Evolutionary conservation across 2,329 filamentous ascomycete species (phyloP).

Genomic region (Neoarthrinium moseri): DNA sequence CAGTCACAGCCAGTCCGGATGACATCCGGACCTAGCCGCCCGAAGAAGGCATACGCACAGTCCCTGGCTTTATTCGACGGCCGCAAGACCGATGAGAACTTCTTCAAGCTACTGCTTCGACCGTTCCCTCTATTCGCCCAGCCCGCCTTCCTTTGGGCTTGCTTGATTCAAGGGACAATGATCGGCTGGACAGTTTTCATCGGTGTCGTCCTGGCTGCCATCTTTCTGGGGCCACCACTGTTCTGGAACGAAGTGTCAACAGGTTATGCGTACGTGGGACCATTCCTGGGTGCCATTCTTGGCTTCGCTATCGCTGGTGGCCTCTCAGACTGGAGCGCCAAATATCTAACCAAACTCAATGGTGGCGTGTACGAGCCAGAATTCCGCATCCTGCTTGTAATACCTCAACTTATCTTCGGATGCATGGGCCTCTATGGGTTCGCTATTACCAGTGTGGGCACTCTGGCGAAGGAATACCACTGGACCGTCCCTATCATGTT

Average conservation of each 20-base stretch:
- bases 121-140: conserved; percentile 83
- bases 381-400: conserved; percentile 78
- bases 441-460: conserved; percentile 67
- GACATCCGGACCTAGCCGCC: too few species aligned
- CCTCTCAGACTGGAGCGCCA: conserved; percentile 71
- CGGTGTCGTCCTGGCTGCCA: conserved; percentile 75
- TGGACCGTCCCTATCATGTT: conserved; percentile 78
- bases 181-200: conserved; percentile 97
- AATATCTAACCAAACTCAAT: conserved; percentile 70
- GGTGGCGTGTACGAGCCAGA: conserved; percentile 86
- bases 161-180: conserved; percentile 80
- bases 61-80: conserved; percentile 74
- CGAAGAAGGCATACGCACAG: conserved; percentile 57
- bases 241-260: conserved; percentile 80
- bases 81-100: conserved; percentile 75
- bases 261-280: conserved; percentile 83
- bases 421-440: conserved; percentile 82
- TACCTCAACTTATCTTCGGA: conserved; percentile 78
- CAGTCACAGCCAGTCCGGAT: too few species aligned
- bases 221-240: conserved; percentile 77
- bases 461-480: conserved; percentile 54
- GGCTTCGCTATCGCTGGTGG: conserved; percentile 76
- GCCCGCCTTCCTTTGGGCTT: conserved; percentile 78
- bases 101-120: conserved; percentile 63
- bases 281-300: conserved; percentile 78